These are phyloP conservation scores for Ophiocordyceps polyrhachis-furcata DNA, from an alignment of 2,329 filamentous ascomycete genomes.

Conservation along the genomic window DNA sequence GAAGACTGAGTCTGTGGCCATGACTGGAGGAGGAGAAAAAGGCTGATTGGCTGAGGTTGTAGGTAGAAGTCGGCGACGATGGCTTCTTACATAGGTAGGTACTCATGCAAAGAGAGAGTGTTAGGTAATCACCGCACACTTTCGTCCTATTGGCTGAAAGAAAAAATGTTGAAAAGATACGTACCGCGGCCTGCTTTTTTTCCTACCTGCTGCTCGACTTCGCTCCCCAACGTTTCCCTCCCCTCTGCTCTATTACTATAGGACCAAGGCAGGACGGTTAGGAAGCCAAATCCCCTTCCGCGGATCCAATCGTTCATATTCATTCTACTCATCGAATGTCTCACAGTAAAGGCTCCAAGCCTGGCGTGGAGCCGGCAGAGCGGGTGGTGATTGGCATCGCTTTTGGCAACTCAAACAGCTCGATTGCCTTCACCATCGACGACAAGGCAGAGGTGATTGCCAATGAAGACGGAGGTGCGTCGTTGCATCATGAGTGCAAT, in stretches of 20 bases:
- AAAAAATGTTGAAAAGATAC: too few relatives aligned
- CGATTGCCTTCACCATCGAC: slow-evolving; percentile 81
- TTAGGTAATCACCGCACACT: too few relatives aligned
- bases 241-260: too few relatives aligned
- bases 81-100: neutral
- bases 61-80: neutral
- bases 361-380: slow-evolving; percentile 33
- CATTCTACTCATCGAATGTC: slow-evolving; percentile 18
- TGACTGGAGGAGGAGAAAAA: slow-evolving; percentile 10
- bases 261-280: too few relatives aligned
- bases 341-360: slow-evolving; percentile 23
- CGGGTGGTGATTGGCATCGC: slow-evolving; percentile 78
- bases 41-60: neutral
- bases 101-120: neutral
- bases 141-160: too few relatives aligned
- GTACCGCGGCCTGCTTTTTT: too few relatives aligned
- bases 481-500: neutral
- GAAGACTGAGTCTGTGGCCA: slow-evolving; percentile 40
- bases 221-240: too few relatives aligned
- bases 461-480: slow-evolving; percentile 87
- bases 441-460: slow-evolving; percentile 96
- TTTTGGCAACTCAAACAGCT: slow-evolving; percentile 97
- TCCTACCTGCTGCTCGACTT: too few relatives aligned
- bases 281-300: too few relatives aligned
- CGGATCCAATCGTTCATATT: too few relatives aligned